Base-by-base conservation (phyloP, 805 yeast species). In the Phaffomyces opuntiae region DNA sequence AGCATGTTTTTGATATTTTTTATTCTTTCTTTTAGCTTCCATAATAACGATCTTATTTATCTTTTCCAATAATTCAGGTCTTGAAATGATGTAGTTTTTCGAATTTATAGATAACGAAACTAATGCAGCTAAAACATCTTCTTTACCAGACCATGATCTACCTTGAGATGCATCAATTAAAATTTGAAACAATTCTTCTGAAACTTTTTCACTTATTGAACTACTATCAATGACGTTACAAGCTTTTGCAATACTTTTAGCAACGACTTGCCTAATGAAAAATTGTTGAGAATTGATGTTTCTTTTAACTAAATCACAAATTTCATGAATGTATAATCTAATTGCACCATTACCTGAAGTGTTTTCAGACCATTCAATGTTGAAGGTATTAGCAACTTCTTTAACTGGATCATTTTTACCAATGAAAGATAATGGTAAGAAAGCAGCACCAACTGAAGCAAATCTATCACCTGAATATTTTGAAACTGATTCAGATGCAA, bases 61-160 rank as follows among this genome's bases (percentile, higher is more conserved):
- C 24, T 53, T 60, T 1, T 60, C 62, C 31, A 67, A 58, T 7
- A 77, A 39, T 0, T 57, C 69, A 1, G 53, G 47, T 31, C 66
- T 57, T 1, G 55, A 45, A 0, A 45, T 41, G 13, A 81, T 52
- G 38, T 59, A 67, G 0, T 52, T 54, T 40, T 69, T 63, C 9
- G 79, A 70, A 48, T 77, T 78, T 16, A 68, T 56, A 0, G 82
- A 58, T 31, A 85, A 69, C 2, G 77, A 64, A 0, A 86, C 83
- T 44, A 90, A 65, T 0, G 96, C 86, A 34, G 78, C 79, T 17
- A 88, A 67, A 1, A 93, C 74, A 27, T 71, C 63, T 53, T 89
- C 96, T 56, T 91, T 91, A 7, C 97, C 98, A 14, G 73, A 72
- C 93, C 96, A 91, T 9, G 91, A 76, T 49, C 95, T 77, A 1